These are phyloP conservation scores for Picea sitchensis DNA, from an alignment of 75 land plant genomes.

Conservation along the genomic window DNA sequence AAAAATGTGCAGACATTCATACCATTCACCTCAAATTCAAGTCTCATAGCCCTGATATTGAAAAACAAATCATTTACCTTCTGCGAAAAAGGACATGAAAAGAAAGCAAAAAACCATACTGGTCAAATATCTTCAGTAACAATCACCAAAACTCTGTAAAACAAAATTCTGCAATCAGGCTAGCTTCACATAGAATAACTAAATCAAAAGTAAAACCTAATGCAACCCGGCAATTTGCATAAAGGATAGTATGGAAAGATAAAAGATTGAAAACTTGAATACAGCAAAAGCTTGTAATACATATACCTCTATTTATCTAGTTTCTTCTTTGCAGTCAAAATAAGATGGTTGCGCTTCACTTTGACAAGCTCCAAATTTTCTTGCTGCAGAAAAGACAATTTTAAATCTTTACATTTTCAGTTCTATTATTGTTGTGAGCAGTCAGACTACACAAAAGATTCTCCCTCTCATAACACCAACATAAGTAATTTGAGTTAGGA, in stretches of 20 bases:
- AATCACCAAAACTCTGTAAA: constrained; percentile 5
- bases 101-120: background rate
- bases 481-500: too few species aligned
- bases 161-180: background rate
- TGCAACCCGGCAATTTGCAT: background rate
- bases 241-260: background rate
- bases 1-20: background rate
- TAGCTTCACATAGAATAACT: background rate
- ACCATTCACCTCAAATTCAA: background rate
- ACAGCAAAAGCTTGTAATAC: background rate
- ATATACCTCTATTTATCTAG: background rate
- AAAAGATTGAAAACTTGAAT: background rate
- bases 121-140: constrained; percentile 5
- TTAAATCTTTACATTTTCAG: too few species aligned
- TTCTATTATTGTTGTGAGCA: too few species aligned
- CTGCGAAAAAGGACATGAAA: constrained; percentile 1
- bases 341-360: background rate
- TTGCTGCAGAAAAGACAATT: background rate
- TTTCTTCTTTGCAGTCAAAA: background rate
- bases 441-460: too few species aligned
- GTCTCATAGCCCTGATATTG: constrained; percentile 8
- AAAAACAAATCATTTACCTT: constrained; percentile 1
- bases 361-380: background rate
- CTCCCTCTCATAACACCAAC: too few species aligned
- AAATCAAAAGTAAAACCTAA: background rate